A percentile compares a stretch with the other conserved stretches of the same genome.
These are phyloP conservation scores for Cynanchum wilfordii DNA, from an alignment of 257 asterid genomes.

Conservation along the genomic window DNA sequence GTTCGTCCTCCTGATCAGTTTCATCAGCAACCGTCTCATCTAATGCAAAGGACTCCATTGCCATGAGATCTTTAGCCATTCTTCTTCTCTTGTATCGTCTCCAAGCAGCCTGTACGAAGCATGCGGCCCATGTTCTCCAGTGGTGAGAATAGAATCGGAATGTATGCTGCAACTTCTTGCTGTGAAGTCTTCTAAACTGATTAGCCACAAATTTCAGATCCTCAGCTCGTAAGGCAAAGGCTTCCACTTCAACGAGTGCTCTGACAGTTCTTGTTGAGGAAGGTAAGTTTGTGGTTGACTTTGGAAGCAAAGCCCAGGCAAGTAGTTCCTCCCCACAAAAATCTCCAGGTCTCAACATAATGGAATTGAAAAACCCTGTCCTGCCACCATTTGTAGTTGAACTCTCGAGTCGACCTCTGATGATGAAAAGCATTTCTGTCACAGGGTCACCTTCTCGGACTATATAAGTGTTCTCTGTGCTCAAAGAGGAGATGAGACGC, in stretches of 20 bases:
- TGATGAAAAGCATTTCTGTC: constrained; percentile 84
- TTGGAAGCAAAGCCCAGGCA: constrained; percentile 92
- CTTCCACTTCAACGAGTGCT: constrained; percentile 86
- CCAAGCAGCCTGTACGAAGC: constrained; percentile 91
- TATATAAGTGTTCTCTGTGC: constrained; percentile 76
- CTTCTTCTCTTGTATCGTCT: constrained; percentile 62
- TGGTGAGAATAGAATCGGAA: constrained; percentile 90
- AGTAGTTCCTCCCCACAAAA: constrained; percentile 94
- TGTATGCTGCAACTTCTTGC: constrained; percentile 90
- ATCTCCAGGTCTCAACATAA: constrained; percentile 76
- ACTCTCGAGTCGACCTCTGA: constrained; percentile 86
- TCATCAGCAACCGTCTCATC: constrained; percentile 29
- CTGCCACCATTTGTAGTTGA: constrained; percentile 90
- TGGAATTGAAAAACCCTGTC: constrained; percentile 80
- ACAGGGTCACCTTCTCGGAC: constrained; percentile 98
- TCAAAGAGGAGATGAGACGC: constrained; percentile 66
- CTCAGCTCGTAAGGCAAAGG: constrained; percentile 78
- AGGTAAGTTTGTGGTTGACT: constrained; percentile 69
- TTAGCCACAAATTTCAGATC: constrained; percentile 90
- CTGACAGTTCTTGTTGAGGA: constrained; percentile 83
- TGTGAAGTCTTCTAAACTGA: constrained; percentile 87
- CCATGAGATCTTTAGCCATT: constrained; percentile 58
- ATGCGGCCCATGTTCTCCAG: constrained; percentile 97
- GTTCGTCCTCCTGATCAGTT: constrained; percentile 33
- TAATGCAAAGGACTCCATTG: constrained; percentile 52